Conservation (phyloP, 2,329 filamentous ascomycete species). For the Pseudopithomyces chartarum region DNA sequence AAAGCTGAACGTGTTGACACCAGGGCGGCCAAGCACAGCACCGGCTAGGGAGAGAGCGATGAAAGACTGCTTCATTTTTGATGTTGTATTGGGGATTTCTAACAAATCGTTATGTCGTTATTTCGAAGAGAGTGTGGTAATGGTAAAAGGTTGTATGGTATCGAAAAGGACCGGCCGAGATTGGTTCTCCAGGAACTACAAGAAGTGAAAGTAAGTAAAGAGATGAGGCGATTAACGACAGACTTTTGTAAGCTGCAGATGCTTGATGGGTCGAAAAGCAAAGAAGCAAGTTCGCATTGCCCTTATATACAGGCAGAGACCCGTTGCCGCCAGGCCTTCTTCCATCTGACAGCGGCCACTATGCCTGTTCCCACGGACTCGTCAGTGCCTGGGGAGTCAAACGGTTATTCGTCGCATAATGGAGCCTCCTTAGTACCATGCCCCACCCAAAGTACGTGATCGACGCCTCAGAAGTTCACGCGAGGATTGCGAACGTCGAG, state of each 20-base stretch:
- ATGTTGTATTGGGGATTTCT: slow-evolving; percentile 1
- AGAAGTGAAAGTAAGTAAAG: slow-evolving; percentile 34
- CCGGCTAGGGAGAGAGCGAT: slow-evolving; percentile 36
- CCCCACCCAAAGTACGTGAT: slow-evolving; percentile 15
- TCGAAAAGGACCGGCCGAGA: slow-evolving; percentile 40
- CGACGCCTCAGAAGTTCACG: slow-evolving; percentile 10
- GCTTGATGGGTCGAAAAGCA: slow-evolving; percentile 17
- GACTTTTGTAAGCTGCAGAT: slow-evolving; percentile 25
- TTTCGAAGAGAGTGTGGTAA: slow-evolving; percentile 6
- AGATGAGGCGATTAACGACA: slow-evolving; percentile 33
- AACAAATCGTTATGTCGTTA: slow-evolving; percentile 10
- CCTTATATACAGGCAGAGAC: slow-evolving; percentile 34
- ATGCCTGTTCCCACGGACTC: neutral
- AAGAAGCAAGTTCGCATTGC: slow-evolving; percentile 22
- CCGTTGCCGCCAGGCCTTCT: slow-evolving; percentile 12
- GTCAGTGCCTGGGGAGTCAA: slow-evolving; percentile 4
- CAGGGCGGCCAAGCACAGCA: slow-evolving; percentile 34
- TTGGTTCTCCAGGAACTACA: slow-evolving; percentile 46
- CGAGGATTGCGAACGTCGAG: neutral
- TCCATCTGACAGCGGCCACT: slow-evolving; percentile 17
- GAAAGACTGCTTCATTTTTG: slow-evolving; percentile 41
- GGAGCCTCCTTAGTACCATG: slow-evolving; percentile 24
- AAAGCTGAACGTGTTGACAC: slow-evolving; percentile 16
- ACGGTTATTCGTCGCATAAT: slow-evolving; percentile 27
- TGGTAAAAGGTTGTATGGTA: slow-evolving; percentile 17